Evolutionary conservation across 2,329 filamentous ascomycete species (phyloP).

Genomic region (Dactylellina drechsleri): DNA sequence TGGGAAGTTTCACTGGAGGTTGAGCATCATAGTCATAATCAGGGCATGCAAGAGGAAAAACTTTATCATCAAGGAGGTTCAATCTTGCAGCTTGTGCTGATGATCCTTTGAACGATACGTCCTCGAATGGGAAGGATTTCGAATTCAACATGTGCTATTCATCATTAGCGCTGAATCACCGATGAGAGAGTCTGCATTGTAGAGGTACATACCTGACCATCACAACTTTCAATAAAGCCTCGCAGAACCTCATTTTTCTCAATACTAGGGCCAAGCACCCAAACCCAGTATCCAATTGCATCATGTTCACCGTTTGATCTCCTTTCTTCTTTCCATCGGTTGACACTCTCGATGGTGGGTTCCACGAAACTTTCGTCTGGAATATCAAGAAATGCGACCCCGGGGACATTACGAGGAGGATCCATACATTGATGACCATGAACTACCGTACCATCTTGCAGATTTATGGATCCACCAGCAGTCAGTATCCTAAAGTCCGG

Average conservation of each 20-base stretch:
- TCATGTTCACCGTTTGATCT: conserved; percentile 72
- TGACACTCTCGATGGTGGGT: conserved; percentile 69
- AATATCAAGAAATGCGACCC: conserved; percentile 82
- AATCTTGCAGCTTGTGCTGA: conserved; percentile 75
- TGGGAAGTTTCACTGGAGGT: conserved; percentile 58
- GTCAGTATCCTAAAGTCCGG: conserved; percentile 71
- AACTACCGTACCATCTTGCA: conserved; percentile 73
- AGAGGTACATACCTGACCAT: conserved; percentile 61
- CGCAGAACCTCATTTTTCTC: conserved; percentile 71
- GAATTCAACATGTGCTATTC: conserved; percentile 79
- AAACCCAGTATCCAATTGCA: conserved; percentile 74
- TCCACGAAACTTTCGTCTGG: conserved; percentile 72
- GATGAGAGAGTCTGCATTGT: conserved; percentile 59
- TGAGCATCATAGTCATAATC: conserved; percentile 69
- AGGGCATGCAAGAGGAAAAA: conserved; percentile 73
- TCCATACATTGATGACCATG: conserved; percentile 89
- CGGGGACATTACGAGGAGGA: conserved; percentile 72
- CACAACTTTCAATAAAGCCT: conserved; percentile 71
- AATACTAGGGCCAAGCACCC: conserved; percentile 80
- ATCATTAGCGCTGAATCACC: not conserved
- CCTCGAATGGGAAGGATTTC: conserved; percentile 77
- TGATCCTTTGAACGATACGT: conserved; percentile 74
- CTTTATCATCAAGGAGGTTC: conserved; percentile 75
- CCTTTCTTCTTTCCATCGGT: conserved; percentile 76
- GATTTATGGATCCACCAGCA: conserved; percentile 71